Evolutionary conservation across 2,329 filamentous ascomycete genomes (phyloP), one percentile per base, ranked within the genome.

Genomic region (Rutstroemia sydowiana): DNA sequence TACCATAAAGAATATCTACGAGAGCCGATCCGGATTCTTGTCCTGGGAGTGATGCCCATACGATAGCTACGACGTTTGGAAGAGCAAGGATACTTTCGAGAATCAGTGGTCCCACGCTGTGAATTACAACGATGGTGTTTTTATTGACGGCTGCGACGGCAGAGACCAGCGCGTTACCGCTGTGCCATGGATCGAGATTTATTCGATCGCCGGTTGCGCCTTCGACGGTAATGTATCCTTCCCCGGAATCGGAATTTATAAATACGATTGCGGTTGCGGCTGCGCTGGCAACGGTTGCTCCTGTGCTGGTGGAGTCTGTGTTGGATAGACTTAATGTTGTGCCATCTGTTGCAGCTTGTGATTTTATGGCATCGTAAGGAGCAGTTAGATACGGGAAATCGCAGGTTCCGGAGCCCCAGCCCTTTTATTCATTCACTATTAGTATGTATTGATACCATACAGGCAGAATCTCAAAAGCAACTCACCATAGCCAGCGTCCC

Each of bases 231-330:
- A 65, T 59, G 57, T 78, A 88, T 1, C 83, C 85, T 67, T 95
- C 89, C 1, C 85, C 84, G 1, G 84, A 78, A 67, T 86, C 87
- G 6, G 75, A 76, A 63, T 85, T 86, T 57, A 80, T 77, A 59
- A 86, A 79, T 1, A 85, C 79, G 3, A 85, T 69, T 52, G 88
- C 93, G 11, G 87, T 75, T 56, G 89, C 77, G 5, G 67, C 63
- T n/a, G 59, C 50, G 10, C 51, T 51, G 8, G 62, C 63, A 9
- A 55, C 62, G 5, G 56, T 36, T 10, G 59, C 63, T 4, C 59
- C 62, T 1, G 56, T 45, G 3, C 55, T 56, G 31, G 57, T 44
- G 3, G 49, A 76, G 60, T 87, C 79, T 1, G 73, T 77, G 48
- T 77, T 74, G 26, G 75, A 78, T 39, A 81, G 70, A 37, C 73